phyloP scores from a whole-genome alignment of 441 rosid genomes.

The Viola pubescens region DNA sequence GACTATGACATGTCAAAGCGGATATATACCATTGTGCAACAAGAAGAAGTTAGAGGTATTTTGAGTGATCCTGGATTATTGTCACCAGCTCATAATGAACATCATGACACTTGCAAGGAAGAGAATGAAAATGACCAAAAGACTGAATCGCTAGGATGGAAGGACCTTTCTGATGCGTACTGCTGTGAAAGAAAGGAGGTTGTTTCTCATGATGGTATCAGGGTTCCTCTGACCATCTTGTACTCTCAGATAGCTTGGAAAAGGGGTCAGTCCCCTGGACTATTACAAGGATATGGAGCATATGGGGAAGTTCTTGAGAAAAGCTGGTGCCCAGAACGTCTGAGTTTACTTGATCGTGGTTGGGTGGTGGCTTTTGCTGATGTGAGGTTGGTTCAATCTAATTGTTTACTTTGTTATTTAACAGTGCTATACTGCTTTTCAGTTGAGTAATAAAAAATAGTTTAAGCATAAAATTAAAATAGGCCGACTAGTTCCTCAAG shows the following conservation, averaged over 20 bases:
- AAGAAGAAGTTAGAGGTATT: constrained; percentile 41
- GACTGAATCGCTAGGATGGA: constrained; percentile 34
- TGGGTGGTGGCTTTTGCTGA: constrained; percentile 95
- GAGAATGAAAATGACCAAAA: constrained; percentile 19
- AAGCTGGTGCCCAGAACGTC: constrained; percentile 67
- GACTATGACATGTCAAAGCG: constrained; percentile 70
- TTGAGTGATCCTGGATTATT: constrained; percentile 22
- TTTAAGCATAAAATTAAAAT: neutral
- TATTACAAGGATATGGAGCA: constrained; percentile 81
- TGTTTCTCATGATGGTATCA: constrained; percentile 64
- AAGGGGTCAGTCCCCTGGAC: constrained; percentile 57
- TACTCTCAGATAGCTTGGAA: constrained; percentile 62
- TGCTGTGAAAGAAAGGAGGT: constrained; percentile 66
- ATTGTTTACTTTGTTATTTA: constrained; percentile 6
- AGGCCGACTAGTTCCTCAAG: neutral
- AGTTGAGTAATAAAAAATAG: no score
- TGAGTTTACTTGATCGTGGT: constrained; percentile 89
- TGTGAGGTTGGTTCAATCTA: constrained; percentile 54
- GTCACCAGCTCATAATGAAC: constrained; percentile 18
- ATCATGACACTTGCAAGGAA: constrained; percentile 9
- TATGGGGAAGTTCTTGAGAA: constrained; percentile 82
- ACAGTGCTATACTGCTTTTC: neutral
- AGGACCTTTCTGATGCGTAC: constrained; percentile 45
- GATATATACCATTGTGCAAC: constrained; percentile 48
- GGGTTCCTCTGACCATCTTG: constrained; percentile 68